A percentile compares a stretch with the other conserved stretches of the same genome.
phyloP scores from a whole-genome alignment of 2,329 filamentous ascomycete genomes.

The Paecilomyces niveus region DNA sequence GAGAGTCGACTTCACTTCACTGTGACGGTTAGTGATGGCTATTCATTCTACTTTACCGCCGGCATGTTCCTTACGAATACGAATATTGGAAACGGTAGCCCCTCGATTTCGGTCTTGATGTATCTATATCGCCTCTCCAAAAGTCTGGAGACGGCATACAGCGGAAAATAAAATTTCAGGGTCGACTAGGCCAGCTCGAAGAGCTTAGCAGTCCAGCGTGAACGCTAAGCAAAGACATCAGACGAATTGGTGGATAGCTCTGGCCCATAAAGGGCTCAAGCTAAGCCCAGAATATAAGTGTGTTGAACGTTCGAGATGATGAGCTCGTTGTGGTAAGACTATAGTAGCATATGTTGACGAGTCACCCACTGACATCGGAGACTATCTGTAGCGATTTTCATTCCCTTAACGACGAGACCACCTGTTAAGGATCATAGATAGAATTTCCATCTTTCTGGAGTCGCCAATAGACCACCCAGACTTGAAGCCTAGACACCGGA shows the following conservation, averaged over 20 bases:
- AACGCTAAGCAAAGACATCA: background rate
- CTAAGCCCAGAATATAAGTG: background rate
- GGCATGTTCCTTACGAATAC: background rate
- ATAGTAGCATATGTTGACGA: too few relatives aligned
- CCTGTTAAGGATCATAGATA: too few relatives aligned
- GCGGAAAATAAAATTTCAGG: background rate
- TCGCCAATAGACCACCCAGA: background rate
- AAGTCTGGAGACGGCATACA: background rate
- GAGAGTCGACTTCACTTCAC: too few relatives aligned
- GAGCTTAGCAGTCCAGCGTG: background rate
- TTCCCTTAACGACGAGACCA: too few relatives aligned
- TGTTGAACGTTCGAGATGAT: background rate
- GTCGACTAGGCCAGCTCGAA: background rate
- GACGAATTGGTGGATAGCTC: background rate
- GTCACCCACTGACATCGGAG: too few relatives aligned
- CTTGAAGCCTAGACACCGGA: background rate
- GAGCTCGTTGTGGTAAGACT: too few relatives aligned
- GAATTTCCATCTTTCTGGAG: too few relatives aligned
- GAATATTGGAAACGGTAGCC: background rate
- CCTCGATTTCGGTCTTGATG: background rate
- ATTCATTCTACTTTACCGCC: background rate
- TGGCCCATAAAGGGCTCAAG: background rate
- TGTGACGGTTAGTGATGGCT: background rate
- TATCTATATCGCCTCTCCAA: background rate
- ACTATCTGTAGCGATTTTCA: too few relatives aligned